These are phyloP conservation scores for Ogataea corticis DNA, from an alignment of 805 yeast species.

Conservation along the genomic window DNA sequence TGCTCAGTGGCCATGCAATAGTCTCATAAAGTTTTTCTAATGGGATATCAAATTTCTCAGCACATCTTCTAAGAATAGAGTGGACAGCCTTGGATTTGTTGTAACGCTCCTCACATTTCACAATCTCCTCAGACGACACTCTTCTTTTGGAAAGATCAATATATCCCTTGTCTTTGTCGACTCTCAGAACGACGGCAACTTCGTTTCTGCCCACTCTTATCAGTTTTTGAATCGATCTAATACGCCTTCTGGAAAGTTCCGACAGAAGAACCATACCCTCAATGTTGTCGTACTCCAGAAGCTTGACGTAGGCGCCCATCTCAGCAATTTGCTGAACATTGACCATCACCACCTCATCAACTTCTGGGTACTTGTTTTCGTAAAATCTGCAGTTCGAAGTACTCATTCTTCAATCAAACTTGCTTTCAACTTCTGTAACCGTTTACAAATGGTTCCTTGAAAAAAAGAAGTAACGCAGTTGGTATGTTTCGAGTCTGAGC, in stretches of 20 bases:
- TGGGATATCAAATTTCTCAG: slow-evolving; percentile 89
- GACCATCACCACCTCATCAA: slow-evolving; percentile 98
- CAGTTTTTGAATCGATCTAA: slow-evolving; percentile 94
- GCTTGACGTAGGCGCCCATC: slow-evolving; percentile 98
- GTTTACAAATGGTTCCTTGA: neutral
- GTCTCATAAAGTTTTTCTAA: slow-evolving; percentile 83
- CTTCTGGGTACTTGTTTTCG: slow-evolving; percentile 98
- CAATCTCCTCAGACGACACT: slow-evolving; percentile 96
- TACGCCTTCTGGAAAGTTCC: slow-evolving; percentile 97
- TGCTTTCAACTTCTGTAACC: slow-evolving; percentile 6
- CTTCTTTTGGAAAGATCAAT: slow-evolving; percentile 97
- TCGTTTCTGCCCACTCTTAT: slow-evolving; percentile 98
- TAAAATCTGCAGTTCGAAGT: slow-evolving; percentile 92
- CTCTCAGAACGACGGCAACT: slow-evolving; percentile 96
- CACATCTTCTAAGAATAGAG: slow-evolving; percentile 97
- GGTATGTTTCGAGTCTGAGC: too few relatives aligned
- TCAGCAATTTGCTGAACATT: slow-evolving; percentile 98
- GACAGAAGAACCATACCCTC: slow-evolving; percentile 98
- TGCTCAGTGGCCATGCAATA: slow-evolving; percentile 96
- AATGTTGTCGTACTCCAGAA: slow-evolving; percentile 94
- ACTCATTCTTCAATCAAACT: slow-evolving; percentile 53
- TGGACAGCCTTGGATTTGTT: slow-evolving; percentile 97
- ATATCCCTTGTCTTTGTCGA: slow-evolving; percentile 97
- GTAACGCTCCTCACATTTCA: slow-evolving; percentile 95
- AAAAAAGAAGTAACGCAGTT: too few relatives aligned